phyloP scores from a whole-genome alignment of 345 rosid genomes.

The Kandelia obovata region DNA sequence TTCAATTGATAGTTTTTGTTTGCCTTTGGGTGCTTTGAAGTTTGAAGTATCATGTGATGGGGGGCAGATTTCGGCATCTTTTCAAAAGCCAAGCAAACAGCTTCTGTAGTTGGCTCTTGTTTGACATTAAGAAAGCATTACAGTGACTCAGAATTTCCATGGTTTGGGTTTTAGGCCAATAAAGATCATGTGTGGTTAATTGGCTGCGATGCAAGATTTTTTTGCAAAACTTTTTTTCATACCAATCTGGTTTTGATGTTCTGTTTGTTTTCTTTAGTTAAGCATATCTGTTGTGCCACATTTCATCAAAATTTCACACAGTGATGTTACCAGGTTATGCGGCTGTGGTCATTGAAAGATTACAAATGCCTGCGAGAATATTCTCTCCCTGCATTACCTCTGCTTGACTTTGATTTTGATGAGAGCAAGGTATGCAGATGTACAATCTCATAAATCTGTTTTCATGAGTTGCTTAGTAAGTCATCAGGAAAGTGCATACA shows the following conservation, averaged over 20 bases:
- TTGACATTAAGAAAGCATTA: not conserved
- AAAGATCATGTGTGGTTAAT: not conserved
- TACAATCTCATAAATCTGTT: too few relatives aligned
- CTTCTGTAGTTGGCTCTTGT: not conserved
- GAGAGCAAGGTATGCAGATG: conserved; percentile 73
- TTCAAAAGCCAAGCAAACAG: not conserved
- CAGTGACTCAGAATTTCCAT: not conserved
- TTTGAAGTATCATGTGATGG: too few relatives aligned
- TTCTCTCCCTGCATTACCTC: conserved; percentile 48
- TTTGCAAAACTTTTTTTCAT: not conserved
- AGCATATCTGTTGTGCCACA: not conserved
- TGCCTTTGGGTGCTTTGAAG: too few relatives aligned
- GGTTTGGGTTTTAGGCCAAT: not conserved
- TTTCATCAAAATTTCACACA: conserved; percentile 15
- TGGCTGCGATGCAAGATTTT: not conserved
- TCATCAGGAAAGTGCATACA: not conserved
- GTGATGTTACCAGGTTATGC: conserved; percentile 60
- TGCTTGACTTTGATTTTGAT: conserved; percentile 88
- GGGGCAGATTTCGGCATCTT: too few relatives aligned
- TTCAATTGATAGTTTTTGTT: too few relatives aligned
- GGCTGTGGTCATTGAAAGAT: conserved; percentile 75
- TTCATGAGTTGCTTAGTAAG: not conserved
- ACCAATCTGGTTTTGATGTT: not conserved
- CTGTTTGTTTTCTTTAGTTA: not conserved
- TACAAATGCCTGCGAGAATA: conserved; percentile 72